Evolutionary conservation across 176 grass and related monocot genomes (phyloP), one percentile per base, ranked within the genome.

Genomic region (Melocanna baccifera): DNA sequence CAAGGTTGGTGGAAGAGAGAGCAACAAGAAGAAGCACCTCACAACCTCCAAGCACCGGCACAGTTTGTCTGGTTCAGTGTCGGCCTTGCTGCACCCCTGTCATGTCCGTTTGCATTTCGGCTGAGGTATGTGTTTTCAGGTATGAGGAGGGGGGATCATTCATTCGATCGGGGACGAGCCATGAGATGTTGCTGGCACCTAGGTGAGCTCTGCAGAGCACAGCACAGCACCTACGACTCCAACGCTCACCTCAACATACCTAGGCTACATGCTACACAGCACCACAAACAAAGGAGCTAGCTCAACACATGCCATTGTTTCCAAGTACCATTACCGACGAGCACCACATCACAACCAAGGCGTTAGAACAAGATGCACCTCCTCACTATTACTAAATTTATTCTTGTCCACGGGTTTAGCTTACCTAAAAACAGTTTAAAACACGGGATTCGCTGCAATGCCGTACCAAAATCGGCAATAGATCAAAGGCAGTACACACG

Each of bases 91-190:
- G 52, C 53, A 2, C 7, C 53, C 53, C 11, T 10, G 32, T 25
- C 68, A 53, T 74, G 42, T 84, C 82, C 71, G 32, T 42, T 40
- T 84, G 15, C 58, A 37, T 62, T 62, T 13, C 58, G 13, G 58
- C 4, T 23, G 16, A 53, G 50, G 15, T 7, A 53, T 23, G 13
- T 0, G 1, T 68, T 52, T 69, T 26, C 18, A 14, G 69, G 69
- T 39, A 26, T 5, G 51, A 20, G 20, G 74, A 62, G 16, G 77
- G 4, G 45, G 80, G 58, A 37, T 72, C 41, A 12, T 36, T 59
- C 36, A 4, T 36, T 59, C 53, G 9, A 78, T 78, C 57, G 61
- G 39, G 37, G 20, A 28, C 41, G 47, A 59, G 50, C 53, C 22
- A 78, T 62, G 16, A 2, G 51, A 20, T 53, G 18, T 20, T 53